phyloP scores from a whole-genome alignment of 495 filamentous ascomycete species.

The Emericellopsis terricola region DNA sequence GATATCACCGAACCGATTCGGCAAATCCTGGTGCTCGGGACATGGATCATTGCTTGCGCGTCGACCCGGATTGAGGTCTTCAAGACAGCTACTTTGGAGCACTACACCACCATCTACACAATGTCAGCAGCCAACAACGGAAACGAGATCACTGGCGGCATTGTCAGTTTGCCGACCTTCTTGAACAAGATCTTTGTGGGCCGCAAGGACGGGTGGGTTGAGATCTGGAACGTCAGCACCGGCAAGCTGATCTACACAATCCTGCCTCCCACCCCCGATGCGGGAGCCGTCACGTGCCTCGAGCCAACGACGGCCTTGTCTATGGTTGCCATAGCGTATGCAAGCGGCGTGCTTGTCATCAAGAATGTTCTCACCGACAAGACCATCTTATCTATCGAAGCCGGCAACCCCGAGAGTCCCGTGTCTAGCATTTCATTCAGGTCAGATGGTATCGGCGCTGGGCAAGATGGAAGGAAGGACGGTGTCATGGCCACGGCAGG shows the following conservation, averaged over 20 bases:
- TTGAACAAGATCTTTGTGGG: slow-evolving; percentile 91
- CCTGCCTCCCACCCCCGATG: slow-evolving; percentile 42
- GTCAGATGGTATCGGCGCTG: slow-evolving; percentile 77
- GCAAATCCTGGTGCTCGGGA: slow-evolving; percentile 67
- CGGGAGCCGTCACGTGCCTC: slow-evolving; percentile 64
- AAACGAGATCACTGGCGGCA: slow-evolving; percentile 47
- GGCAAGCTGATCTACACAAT: slow-evolving; percentile 80
- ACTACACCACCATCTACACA: slow-evolving; percentile 67
- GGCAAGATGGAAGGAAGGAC: slow-evolving; percentile 60
- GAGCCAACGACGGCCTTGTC: slow-evolving; percentile 68
- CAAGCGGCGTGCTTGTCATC: slow-evolving; percentile 56
- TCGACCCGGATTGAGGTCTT: slow-evolving; percentile 65
- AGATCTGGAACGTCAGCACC: slow-evolving; percentile 93
- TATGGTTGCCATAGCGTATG: slow-evolving; percentile 74
- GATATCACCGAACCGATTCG: slow-evolving; percentile 48
- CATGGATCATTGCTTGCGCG: slow-evolving; percentile 77
- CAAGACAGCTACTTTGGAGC: slow-evolving; percentile 67
- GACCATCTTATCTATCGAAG: slow-evolving; percentile 44
- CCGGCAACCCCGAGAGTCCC: slow-evolving; percentile 32
- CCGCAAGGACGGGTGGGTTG: slow-evolving; percentile 68
- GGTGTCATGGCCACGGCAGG: slow-evolving; percentile 79
- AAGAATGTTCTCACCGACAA: slow-evolving; percentile 67
- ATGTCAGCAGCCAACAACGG: slow-evolving; percentile 24
- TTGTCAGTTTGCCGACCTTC: slow-evolving; percentile 78
- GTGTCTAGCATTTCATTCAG: slow-evolving; percentile 81